Evolutionary conservation across 2,329 filamentous ascomycete genomes (phyloP).

Genomic region (Fusarium chuoi): DNA sequence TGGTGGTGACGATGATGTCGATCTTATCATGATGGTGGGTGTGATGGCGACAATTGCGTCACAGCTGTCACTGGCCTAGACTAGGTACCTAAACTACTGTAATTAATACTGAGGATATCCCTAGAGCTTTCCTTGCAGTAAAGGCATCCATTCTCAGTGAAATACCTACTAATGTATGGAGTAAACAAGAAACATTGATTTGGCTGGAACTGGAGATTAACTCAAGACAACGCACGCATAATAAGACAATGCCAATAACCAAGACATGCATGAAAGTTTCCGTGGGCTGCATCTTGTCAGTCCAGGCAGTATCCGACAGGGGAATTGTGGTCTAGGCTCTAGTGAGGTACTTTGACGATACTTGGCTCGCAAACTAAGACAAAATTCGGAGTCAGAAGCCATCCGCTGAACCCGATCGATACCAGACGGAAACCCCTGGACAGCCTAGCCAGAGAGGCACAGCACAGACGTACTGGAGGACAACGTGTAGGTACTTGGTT

Average conservation of each 20-base stretch:
- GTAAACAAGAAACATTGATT: neutral
- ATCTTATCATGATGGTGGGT: constrained; percentile 24
- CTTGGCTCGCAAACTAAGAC: constrained; percentile 14
- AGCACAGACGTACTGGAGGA: constrained; percentile 14
- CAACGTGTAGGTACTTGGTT: constrained; percentile 5
- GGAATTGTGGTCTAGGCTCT: constrained; percentile 7
- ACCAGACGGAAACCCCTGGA: constrained; percentile 22
- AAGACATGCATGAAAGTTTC: constrained; percentile 33
- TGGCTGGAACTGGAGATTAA: neutral
- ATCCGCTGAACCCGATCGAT: constrained; percentile 29
- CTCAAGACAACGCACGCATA: neutral
- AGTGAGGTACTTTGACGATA: constrained; percentile 25
- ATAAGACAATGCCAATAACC: constrained; percentile 7
- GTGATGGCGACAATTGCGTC: constrained; percentile 33
- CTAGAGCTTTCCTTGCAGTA: neutral
- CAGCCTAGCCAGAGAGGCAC: constrained; percentile 15
- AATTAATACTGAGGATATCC: neutral
- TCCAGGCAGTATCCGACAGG: constrained; percentile 1
- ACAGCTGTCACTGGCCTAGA: constrained; percentile 13
- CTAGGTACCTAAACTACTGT: too few relatives aligned
- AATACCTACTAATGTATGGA: too few relatives aligned
- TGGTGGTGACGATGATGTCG: constrained; percentile 34
- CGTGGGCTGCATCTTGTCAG: constrained; percentile 1
- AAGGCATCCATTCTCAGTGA: neutral
- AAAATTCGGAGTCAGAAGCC: constrained; percentile 4